Evolutionary conservation across 495 filamentous ascomycete genomes (phyloP).

Genomic region (Podospora comata): DNA sequence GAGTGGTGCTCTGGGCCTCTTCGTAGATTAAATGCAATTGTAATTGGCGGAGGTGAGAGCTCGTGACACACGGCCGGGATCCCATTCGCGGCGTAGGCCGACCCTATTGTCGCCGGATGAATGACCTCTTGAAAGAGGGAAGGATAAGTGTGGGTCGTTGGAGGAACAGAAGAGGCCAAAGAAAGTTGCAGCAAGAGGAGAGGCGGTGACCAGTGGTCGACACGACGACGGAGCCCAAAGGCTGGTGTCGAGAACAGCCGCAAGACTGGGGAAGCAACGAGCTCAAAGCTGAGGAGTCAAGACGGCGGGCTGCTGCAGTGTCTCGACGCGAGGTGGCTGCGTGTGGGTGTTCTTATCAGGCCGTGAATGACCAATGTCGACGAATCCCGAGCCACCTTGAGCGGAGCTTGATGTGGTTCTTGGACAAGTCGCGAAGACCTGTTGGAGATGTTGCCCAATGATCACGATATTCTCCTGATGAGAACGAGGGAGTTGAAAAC

Average conservation of each 20-base stretch:
- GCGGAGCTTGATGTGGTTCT: background rate
- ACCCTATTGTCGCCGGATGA: slow-evolving; percentile 23
- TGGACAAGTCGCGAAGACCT: background rate
- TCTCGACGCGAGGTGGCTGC: slow-evolving; percentile 15
- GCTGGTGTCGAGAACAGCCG: background rate
- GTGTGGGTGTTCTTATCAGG: slow-evolving; percentile 12
- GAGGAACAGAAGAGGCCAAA: slow-evolving; percentile 7
- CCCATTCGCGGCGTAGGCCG: slow-evolving; percentile 28
- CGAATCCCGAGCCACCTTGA: slow-evolving; percentile 14
- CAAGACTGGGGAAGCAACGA: background rate
- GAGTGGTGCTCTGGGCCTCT: slow-evolving; percentile 15
- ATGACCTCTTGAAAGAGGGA: slow-evolving; percentile 13
- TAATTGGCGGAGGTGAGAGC: slow-evolving; percentile 27
- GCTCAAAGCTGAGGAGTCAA: background rate
- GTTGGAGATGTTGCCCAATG: background rate
- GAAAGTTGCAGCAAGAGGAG: slow-evolving; percentile 1
- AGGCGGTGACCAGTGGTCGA: background rate
- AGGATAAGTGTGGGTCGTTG: background rate
- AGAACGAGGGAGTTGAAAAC: background rate
- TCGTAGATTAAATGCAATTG: slow-evolving; percentile 31
- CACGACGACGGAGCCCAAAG: slow-evolving; percentile 10
- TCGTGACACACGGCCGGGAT: slow-evolving; percentile 27
- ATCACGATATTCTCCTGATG: background rate
- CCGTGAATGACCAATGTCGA: slow-evolving; percentile 19
- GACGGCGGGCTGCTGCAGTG: background rate